These are phyloP conservation scores for Metschnikowia similis DNA, from an alignment of 805 yeast species.

Conservation along the genomic window DNA sequence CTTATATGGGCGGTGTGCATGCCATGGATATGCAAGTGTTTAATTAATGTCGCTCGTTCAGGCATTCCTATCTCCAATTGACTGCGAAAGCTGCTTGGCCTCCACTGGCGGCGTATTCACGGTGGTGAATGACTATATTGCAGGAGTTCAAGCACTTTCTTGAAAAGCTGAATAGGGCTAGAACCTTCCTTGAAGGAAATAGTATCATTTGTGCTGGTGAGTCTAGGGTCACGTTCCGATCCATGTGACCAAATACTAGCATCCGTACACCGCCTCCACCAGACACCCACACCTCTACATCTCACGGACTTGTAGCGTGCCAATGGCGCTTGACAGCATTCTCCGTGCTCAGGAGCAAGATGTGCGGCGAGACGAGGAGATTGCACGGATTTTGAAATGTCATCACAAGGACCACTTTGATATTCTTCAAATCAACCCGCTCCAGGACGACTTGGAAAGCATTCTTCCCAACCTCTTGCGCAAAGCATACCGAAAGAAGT, in stretches of 20 bases:
- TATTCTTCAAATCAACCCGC: slow-evolving; percentile 42
- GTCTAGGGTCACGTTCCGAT: too few relatives aligned
- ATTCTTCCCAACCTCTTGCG: slow-evolving; percentile 31
- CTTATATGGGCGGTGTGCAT: too few relatives aligned
- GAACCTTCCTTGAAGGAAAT: too few relatives aligned
- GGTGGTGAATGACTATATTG: too few relatives aligned
- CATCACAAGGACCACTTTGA: slow-evolving; percentile 52
- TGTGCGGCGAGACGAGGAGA: slow-evolving; percentile 46
- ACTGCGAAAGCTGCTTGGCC: too few relatives aligned
- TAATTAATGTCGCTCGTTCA: too few relatives aligned
- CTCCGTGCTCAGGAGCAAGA: slow-evolving; percentile 23
- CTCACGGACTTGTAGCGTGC: neutral
- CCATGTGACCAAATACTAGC: neutral
- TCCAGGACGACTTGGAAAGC: slow-evolving; percentile 32
- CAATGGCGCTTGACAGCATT: slow-evolving; percentile 13
- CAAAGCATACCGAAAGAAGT: slow-evolving; percentile 51
- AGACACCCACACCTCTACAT: neutral
- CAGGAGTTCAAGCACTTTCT: too few relatives aligned
- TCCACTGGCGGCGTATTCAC: too few relatives aligned
- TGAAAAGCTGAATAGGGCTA: too few relatives aligned
- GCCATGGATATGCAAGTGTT: too few relatives aligned
- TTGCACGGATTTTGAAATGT: slow-evolving; percentile 47
- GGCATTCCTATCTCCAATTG: too few relatives aligned
- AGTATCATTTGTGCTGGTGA: too few relatives aligned
- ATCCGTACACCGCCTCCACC: neutral